Evolutionary conservation across 495 filamentous ascomycete genomes (phyloP).

Genomic region (Hypoxylon lienhwacheense): DNA sequence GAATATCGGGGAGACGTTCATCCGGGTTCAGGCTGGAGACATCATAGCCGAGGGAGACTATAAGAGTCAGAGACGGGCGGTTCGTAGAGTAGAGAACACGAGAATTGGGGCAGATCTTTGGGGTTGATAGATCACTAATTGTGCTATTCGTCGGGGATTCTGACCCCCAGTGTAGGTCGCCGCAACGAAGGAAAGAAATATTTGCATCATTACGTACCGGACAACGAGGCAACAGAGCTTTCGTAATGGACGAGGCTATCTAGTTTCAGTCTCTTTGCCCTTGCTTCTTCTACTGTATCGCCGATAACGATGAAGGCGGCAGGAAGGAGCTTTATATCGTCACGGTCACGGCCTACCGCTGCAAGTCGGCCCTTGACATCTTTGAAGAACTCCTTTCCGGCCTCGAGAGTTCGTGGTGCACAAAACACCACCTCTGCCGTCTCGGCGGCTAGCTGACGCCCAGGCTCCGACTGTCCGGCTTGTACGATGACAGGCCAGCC

Average conservation of each 20-base stretch:
- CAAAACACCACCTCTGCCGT: slow-evolving; percentile 59
- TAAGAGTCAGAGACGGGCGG: no score
- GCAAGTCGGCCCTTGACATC: slow-evolving; percentile 54
- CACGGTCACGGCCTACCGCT: slow-evolving; percentile 46
- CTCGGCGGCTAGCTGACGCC: slow-evolving; percentile 55
- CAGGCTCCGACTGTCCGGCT: slow-evolving; percentile 58
- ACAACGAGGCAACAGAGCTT: slow-evolving; percentile 58
- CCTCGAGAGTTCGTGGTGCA: slow-evolving; percentile 42
- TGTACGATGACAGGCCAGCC: slow-evolving; percentile 61
- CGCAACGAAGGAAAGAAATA: no score
- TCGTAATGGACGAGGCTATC: slow-evolving; percentile 60
- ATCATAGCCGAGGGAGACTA: slow-evolving; percentile 55
- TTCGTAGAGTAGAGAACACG: no score
- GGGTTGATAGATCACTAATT: no score
- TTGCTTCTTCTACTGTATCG: slow-evolving; percentile 52
- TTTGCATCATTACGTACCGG: no score
- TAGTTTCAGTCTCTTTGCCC: slow-evolving; percentile 51
- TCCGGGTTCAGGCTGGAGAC: slow-evolving; percentile 53
- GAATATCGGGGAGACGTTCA: slow-evolving; percentile 52
- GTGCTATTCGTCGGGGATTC: no score
- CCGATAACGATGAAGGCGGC: slow-evolving; percentile 52
- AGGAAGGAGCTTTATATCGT: slow-evolving; percentile 57
- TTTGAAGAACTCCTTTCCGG: slow-evolving; percentile 54
- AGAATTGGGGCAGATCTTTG: no score
- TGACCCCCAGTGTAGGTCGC: no score